Conservation (phyloP, 2,329 filamentous ascomycete species). For the Geosmithia morbida region DNA sequence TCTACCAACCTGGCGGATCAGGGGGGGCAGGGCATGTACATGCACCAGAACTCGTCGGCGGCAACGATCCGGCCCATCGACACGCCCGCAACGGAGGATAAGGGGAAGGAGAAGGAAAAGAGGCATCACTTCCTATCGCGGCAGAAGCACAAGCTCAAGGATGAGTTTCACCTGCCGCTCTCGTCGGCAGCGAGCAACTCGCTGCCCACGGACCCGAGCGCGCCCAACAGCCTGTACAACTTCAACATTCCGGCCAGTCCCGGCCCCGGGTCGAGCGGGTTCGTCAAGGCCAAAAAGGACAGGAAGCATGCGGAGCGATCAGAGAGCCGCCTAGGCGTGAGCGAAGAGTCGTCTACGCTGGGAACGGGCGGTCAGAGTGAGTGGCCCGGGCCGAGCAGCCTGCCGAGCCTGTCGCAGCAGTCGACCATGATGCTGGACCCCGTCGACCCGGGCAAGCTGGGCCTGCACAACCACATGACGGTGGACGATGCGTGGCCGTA, state of each 20-base stretch:
- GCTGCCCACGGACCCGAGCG: conserved; percentile 57
- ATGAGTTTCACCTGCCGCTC: conserved; percentile 57
- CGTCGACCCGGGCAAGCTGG: conserved; percentile 37
- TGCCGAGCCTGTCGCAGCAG: conserved; percentile 27
- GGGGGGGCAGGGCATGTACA: conserved; percentile 47
- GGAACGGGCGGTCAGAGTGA: conserved; percentile 20
- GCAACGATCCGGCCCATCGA: conserved; percentile 59
- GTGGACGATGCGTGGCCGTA: conserved; percentile 73
- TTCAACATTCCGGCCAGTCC: conserved; percentile 64
- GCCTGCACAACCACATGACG: conserved; percentile 54
- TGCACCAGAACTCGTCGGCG: conserved; percentile 59
- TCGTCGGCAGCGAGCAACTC: conserved; percentile 69
- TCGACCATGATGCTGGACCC: conserved; percentile 33
- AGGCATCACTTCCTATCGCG: conserved; percentile 69
- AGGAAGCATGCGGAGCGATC: conserved; percentile 58
- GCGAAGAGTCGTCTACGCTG: conserved; percentile 28
- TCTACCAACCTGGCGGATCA: conserved; percentile 57
- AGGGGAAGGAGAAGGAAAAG: conserved; percentile 55
- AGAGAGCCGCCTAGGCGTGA: conserved; percentile 34
- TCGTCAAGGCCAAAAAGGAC: conserved; percentile 75
- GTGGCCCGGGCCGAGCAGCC: conserved; percentile 39
- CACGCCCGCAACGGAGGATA: conserved; percentile 29
- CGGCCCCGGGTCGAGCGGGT: conserved; percentile 47
- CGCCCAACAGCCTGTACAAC: conserved; percentile 64
- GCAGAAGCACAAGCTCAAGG: conserved; percentile 66